These are phyloP conservation scores for Ophiostoma sp. DNA, from an alignment of 2,329 filamentous ascomycete species.

Conservation along the genomic window DNA sequence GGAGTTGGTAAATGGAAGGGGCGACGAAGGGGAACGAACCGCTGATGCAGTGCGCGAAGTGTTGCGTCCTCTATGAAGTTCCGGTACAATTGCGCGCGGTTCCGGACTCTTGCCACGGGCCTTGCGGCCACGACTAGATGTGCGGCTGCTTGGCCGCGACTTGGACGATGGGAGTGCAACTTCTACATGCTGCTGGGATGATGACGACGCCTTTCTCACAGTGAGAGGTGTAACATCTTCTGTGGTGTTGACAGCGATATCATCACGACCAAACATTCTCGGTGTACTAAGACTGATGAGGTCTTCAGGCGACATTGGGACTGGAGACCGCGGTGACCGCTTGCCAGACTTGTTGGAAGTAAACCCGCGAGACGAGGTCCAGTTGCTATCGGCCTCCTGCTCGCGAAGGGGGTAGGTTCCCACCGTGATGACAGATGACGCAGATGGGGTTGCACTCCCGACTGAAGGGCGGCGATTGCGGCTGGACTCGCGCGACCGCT, in stretches of 20 bases:
- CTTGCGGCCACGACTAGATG: conserved; percentile 44
- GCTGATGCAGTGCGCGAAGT: conserved; percentile 53
- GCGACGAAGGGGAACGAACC: conserved; percentile 71
- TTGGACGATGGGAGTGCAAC: conserved; percentile 33
- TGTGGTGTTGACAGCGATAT: conserved; percentile 20
- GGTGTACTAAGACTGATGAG: conserved; percentile 57
- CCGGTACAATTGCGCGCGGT: conserved; percentile 40
- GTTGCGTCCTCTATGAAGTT: conserved; percentile 57
- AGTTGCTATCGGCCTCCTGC: conserved; percentile 57
- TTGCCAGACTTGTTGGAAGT: conserved; percentile 59
- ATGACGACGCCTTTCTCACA: conserved; percentile 16
- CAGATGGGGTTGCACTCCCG: conserved; percentile 20
- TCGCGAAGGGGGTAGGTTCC: conserved; percentile 49
- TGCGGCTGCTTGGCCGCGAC: conserved; percentile 40
- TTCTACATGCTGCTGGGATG: conserved; percentile 25
- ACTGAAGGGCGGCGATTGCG: conserved; percentile 30
- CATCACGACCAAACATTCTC: conserved; percentile 32
- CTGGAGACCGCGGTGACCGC: conserved; percentile 82
- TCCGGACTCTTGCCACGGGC: conserved; percentile 45
- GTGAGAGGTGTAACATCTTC: conserved; percentile 7
- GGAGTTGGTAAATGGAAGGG: conserved; percentile 65
- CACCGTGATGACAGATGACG: conserved; percentile 34
- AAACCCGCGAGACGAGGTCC: conserved; percentile 58
- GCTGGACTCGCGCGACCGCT: conserved; percentile 43
- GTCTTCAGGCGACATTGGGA: conserved; percentile 93